Evolutionary conservation across 805 yeast genomes (phyloP), one percentile per base, ranked within the genome.

Genomic region (Teunomyces panamensis): DNA sequence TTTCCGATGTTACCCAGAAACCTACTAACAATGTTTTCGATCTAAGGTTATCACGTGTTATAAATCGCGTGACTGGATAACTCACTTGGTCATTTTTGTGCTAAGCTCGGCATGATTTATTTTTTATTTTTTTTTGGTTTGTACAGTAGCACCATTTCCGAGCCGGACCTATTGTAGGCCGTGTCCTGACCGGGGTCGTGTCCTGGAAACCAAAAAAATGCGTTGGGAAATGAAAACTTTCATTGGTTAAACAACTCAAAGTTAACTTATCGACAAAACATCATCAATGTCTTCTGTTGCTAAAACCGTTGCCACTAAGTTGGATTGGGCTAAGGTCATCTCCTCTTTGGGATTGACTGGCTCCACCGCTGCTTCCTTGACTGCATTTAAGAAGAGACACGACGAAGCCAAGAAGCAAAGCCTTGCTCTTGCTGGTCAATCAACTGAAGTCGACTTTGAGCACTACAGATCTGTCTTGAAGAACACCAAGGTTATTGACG

Each of bases 341-440:
- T 75, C 91, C 58, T 83, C 90, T 58, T 80, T 94, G 66, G 97
- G 97, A 51, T 80, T 94, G 66, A 83, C 96, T 52, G 99, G 99
- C 54, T 75, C 84, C 65, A 94, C 99, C 53, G 96, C 96, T 51
- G 66, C 87, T 46, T 82, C 96, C 39, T 78, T 94, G 69, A 82
- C 94, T 46, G 81, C 96, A 28, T 94, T 94, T 86, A 91, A 91
- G 77, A 92, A 94, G 88, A 89, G 99, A 82, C 86, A 90, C 73
- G 99, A 94, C 65, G 98, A 94, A 70, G 98, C 98, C 59, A 87
- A 90, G 78, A 85, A 89, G 76, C 80, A 79, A 62, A 75, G 88
- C 60, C 74, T 78, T 59, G 85, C 83, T 55, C 78, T 92, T 59
- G 77, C 83, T 66, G 74, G 78, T 56, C 92, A 89, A 74, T 73